phyloP scores from a whole-genome alignment of 768 basidiomycete species.

The Rhodosporidiobolus odoratus region DNA sequence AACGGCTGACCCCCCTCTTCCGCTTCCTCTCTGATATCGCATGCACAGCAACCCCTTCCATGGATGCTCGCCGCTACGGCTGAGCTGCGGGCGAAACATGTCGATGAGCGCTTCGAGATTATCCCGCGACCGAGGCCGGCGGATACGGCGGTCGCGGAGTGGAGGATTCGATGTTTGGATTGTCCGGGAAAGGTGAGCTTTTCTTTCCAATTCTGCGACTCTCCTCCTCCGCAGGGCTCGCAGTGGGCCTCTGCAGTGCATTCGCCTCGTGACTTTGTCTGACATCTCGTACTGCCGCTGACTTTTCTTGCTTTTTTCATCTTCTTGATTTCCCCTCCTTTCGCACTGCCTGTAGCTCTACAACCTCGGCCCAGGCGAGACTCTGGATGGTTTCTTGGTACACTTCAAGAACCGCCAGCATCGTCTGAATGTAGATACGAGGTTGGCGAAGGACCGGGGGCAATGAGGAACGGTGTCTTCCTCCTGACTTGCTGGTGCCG shows the following conservation, averaged over 20 bases:
- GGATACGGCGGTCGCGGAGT: constrained; percentile 61
- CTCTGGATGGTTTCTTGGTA: constrained; percentile 81
- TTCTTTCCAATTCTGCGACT: background rate
- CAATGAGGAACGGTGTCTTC: background rate
- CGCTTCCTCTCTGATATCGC: background rate
- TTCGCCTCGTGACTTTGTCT: too few species aligned
- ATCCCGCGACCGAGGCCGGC: constrained; percentile 58
- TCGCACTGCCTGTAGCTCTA: constrained; percentile 58
- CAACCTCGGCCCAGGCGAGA: constrained; percentile 81
- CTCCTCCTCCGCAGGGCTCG: background rate
- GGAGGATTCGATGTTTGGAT: constrained; percentile 85
- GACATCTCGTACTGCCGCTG: too few species aligned
- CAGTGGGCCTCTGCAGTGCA: too few species aligned
- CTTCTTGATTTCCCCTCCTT: background rate
- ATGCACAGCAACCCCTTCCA: constrained; percentile 53
- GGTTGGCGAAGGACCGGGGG: constrained; percentile 6
- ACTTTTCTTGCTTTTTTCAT: background rate
- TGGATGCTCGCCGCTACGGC: constrained; percentile 70
- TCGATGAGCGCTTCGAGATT: constrained; percentile 75
- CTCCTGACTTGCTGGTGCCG: background rate
- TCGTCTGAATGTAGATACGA: constrained; percentile 42
- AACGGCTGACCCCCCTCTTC: background rate
- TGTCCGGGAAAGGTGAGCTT: constrained; percentile 80
- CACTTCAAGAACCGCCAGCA: constrained; percentile 59
- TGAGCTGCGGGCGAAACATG: constrained; percentile 64